Percentiles rank a stretch among this genome's conserved stretches.
These are phyloP conservation scores for Volvox africanus DNA, from an alignment of 139 green algal species.

Conservation along the genomic window DNA sequence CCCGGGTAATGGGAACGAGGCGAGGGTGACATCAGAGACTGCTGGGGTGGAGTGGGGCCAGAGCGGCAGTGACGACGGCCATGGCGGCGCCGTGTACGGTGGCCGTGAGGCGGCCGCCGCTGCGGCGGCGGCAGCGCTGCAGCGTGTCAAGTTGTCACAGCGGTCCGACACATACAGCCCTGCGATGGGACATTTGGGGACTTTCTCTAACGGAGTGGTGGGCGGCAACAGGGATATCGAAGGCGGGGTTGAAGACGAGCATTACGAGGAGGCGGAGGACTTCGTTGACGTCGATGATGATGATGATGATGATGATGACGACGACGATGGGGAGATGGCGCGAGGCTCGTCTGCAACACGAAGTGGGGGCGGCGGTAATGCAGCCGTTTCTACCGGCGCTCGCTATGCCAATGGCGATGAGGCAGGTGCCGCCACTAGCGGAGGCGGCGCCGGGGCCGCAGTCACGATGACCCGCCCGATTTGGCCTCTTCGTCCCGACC, in stretches of 20 bases:
- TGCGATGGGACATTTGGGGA: neutral
- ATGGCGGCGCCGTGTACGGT: neutral
- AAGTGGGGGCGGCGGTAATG: neutral
- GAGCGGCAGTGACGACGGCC: neutral
- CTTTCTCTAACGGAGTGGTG: neutral
- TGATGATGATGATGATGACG: neutral
- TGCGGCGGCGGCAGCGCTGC: neutral
- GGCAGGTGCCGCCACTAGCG: neutral
- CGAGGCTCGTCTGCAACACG: neutral
- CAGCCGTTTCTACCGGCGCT: neutral
- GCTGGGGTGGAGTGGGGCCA: neutral
- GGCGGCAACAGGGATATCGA: neutral
- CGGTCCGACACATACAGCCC: neutral
- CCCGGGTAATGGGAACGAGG: neutral
- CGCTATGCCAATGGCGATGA: neutral
- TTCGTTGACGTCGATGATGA: neutral
- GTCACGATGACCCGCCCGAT: neutral
- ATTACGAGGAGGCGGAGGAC: neutral
- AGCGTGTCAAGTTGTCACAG: neutral
- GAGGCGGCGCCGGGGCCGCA: neutral
- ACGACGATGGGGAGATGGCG: neutral
- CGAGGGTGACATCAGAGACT: neutral
- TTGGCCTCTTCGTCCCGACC: constrained; percentile 6
- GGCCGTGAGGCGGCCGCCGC: neutral
- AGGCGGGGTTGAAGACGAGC: neutral